These are phyloP conservation scores for Nicotiana tabacum DNA, from an alignment of 257 asterid genomes.

Conservation along the genomic window DNA sequence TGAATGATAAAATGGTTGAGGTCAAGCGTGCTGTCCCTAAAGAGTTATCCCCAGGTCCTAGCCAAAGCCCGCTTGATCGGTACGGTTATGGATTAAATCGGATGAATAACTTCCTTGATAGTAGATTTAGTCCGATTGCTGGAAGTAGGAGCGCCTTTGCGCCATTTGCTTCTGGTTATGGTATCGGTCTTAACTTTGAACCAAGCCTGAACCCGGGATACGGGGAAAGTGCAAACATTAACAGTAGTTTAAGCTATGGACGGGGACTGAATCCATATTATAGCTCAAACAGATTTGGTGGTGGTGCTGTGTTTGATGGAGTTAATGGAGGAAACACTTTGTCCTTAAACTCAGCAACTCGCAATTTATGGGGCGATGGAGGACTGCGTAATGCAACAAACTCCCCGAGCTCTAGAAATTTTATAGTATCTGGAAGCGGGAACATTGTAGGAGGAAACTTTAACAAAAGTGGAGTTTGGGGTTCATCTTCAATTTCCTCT, in stretches of 20 bases:
- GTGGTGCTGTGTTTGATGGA: conserved; percentile 10
- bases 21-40: conserved; percentile 25
- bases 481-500: conserved; percentile 31
- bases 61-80: conserved; percentile 20
- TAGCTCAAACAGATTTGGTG: conserved; percentile 11
- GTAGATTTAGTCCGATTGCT: conserved; percentile 14
- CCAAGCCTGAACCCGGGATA: conserved; percentile 39
- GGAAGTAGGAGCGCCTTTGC: conserved; percentile 8
- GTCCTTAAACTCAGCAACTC: conserved; percentile 11
- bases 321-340: conserved; percentile 11
- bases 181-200: conserved; percentile 26
- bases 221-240: conserved; percentile 37
- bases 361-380: conserved; percentile 25
- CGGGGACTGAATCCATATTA: conserved; percentile 15
- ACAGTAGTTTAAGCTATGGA: conserved; percentile 33
- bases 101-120: conserved; percentile 27
- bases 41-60: conserved; percentile 22
- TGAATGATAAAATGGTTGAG: conserved; percentile 13
- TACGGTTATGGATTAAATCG: conserved; percentile 19
- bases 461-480: conserved; percentile 42
- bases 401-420: conserved; percentile 35
- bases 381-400: conserved; percentile 27
- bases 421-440: conserved; percentile 32
- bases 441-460: background rate
- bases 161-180: conserved; percentile 16